Base-by-base conservation (phyloP, 1,284 basidiomycete genomes). In the Cryptococcus deneoformans region DNA sequence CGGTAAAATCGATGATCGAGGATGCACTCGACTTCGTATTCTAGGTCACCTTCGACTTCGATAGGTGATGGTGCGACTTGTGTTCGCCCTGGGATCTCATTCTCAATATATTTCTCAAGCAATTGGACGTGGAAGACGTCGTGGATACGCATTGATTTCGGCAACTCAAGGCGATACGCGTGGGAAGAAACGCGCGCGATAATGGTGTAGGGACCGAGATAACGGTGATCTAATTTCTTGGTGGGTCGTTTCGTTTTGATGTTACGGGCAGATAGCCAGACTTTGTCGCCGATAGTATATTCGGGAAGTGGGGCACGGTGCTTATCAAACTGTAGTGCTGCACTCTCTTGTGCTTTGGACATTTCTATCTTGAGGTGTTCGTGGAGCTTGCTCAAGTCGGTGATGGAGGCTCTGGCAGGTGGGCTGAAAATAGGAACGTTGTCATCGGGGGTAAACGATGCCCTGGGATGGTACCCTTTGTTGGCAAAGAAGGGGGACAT, bases 381-480 rank as follows among this genome's bases (percentile, higher is more conserved):
- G 20, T 46, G 45, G 10, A 46, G 77, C 75, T 38, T n/a, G 40
- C 10, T 10, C 10, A 42, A n/a, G 10, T 42, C 10, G 10, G 40
- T 10, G 12, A 42, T n/a, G 10, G 10, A n/a, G 10, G n/a, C 40
- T 10, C 40, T 10, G 10, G 40, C 40, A 42, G 40, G 10, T 10
- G 40, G 40, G 44, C 44, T 24, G 16, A 53, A 9, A 53, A 29
- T 47, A 10, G 42, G 9, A 12, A 40, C 6, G 10, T n/a, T 42
- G 40, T n/a, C 10, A 42, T n/a, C 40, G n/a, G n/a, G n/a, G 40
- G 68, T 77, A 71, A 82, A 82, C 0, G 80, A 81, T 45, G 57
- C 54, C 77, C 7, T 77, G 72, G 6, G 65, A 60, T 67, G 20
- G 20, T 20, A 20, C 20, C 20, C 20, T 20, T 20, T 20, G 20